Conservation (phyloP, 2,329 filamentous ascomycete genomes). For the Apiospora arundinis region DNA sequence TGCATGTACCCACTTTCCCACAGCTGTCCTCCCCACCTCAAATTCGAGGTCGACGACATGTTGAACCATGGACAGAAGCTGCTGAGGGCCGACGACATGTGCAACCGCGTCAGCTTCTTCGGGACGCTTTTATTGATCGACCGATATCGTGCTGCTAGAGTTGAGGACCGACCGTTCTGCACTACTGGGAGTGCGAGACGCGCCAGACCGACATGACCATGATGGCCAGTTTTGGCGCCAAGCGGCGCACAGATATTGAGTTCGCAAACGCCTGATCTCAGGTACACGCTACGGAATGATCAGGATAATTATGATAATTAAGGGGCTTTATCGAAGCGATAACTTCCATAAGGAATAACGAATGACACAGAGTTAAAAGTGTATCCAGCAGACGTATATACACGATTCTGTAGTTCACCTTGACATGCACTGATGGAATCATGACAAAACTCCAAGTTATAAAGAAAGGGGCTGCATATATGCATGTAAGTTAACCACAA, state of each 20-base stretch:
- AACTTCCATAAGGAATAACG: background rate
- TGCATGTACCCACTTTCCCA: background rate
- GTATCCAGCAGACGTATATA: no score
- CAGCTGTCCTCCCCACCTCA: conserved; percentile 24
- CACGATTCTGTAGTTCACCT: no score
- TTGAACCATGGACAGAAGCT: conserved; percentile 33
- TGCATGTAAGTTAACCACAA: background rate
- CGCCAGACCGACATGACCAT: background rate
- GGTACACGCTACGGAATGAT: background rate
- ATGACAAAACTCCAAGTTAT: background rate
- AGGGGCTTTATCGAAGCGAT: no score
- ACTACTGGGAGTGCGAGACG: conserved; percentile 7
- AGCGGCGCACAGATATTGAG: no score
- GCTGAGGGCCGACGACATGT: conserved; percentile 19
- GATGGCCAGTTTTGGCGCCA: background rate
- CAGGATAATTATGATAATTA: no score
- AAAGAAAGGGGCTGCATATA: background rate
- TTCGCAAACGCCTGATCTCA: background rate
- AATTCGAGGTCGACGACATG: conserved; percentile 31
- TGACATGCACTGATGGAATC: background rate
- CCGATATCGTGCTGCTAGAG: conserved; percentile 39
- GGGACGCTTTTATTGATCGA: conserved; percentile 39
- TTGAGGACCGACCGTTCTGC: conserved; percentile 25
- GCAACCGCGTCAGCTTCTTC: conserved; percentile 33
- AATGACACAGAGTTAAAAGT: no score